Base-by-base conservation (phyloP, 2,329 filamentous ascomycete genomes). In the Colletotrichum liriopes region DNA sequence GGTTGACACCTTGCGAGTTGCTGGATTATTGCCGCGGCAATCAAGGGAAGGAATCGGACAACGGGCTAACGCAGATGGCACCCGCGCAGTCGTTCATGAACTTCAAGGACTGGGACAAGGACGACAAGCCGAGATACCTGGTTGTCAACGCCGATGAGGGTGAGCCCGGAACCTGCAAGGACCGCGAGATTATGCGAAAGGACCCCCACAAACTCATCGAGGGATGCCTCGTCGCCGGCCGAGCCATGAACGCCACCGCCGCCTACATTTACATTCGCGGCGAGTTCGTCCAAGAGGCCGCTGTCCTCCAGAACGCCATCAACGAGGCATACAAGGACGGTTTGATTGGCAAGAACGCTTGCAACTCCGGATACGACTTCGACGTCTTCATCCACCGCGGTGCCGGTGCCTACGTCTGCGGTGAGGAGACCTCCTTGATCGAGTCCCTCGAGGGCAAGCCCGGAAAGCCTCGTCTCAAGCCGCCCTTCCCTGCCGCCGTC, bases 231-330 rank as follows among this genome's bases (percentile, higher is more conserved):
- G 93, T 99, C 60, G 95, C 96, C 77, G 96, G 96, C 64, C 93
- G 96, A 81, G 95, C 96, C 81, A 99, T 99, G 96, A 99, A 99
- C 86, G 96, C 95, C 81, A 96, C 94, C 59, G 96, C 96, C 72
- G 96, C 96, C 77, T 99, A 99, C 86, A 99, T 99, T 82, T 99
- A 99, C 85, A 99, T 99, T 79, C 95, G 96, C 82, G 96, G 96
- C 81, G 96, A 99, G 85, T 99, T 99, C 84, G 94, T 98, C 82
- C 91, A 98, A 81, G 96, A 99, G 85, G 96, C 96, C 20, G 94
- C 94, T 56, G 92, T 98, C 32, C 89, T 99, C 68, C 96, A 99
- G 86, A 91, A 92, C 75, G 96, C 96, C 75, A 99, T 99, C 82
- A 96, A 99, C 85, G 96, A 99, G 85, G 96, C 96, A 72, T 99